These are phyloP conservation scores for Pilasporangium apinafurcum DNA, from an alignment of 352 stramenopile species.

Conservation along the genomic window DNA sequence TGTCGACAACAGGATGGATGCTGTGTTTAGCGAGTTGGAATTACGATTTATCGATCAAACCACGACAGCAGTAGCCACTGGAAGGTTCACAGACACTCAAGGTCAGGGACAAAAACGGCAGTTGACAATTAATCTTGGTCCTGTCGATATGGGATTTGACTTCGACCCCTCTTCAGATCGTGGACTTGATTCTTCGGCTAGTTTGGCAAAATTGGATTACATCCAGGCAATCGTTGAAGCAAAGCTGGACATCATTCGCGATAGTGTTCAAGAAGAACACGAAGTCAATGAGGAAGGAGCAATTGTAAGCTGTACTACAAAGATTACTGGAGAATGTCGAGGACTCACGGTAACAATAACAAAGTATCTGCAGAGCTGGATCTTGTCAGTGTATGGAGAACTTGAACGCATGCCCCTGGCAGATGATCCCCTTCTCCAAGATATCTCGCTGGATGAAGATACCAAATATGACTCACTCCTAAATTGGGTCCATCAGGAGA, in stretches of 20 bases:
- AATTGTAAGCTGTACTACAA: neutral
- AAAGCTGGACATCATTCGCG: too few relatives aligned
- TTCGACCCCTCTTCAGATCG: too few relatives aligned
- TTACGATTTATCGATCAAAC: neutral
- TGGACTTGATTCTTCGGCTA: too few relatives aligned
- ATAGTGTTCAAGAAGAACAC: too few relatives aligned
- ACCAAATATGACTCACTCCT: constrained; percentile 2
- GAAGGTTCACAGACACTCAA: neutral
- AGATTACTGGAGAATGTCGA: constrained; percentile 6
- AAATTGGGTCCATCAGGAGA: constrained; percentile 19
- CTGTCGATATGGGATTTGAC: neutral
- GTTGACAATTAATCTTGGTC: neutral
- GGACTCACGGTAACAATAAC: neutral
- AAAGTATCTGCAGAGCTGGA: constrained; percentile 6
- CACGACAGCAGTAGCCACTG: neutral
- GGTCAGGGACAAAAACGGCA: constrained; percentile 8
- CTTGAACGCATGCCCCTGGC: too few relatives aligned
- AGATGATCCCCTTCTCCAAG: too few relatives aligned
- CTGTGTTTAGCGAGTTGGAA: neutral
- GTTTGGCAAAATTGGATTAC: too few relatives aligned
- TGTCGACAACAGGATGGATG: neutral
- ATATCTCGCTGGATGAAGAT: too few relatives aligned
- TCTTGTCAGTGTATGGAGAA: constrained; percentile 8
- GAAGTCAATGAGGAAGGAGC: neutral
- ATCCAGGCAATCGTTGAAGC: too few relatives aligned